A percentile compares a stretch with the other conserved stretches of the same genome.
These are phyloP conservation scores for Pseudocercospora cruenta DNA, from an alignment of 2,329 filamentous ascomycete genomes.

Conservation along the genomic window DNA sequence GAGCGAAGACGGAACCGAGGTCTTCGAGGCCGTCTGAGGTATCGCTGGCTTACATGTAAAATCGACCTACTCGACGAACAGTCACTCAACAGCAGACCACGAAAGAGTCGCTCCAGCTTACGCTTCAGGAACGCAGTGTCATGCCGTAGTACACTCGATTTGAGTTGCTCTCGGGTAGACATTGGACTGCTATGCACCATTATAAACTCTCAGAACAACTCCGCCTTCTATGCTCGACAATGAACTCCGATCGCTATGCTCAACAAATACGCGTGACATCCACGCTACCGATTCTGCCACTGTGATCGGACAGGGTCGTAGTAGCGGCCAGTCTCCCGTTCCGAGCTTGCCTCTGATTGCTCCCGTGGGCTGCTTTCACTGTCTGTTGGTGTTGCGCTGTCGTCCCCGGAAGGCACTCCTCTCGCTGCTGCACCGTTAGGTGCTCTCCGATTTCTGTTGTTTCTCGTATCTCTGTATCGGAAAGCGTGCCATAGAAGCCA, in stretches of 20 bases:
- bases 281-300: neutral
- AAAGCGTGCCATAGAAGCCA: conserved; percentile 57
- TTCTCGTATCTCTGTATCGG: conserved; percentile 41
- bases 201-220: neutral
- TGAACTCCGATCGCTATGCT: neutral
- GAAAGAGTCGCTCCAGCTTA: neutral
- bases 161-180: neutral
- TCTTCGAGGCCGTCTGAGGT: neutral
- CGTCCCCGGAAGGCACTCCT: conserved; percentile 14
- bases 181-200: neutral
- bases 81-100: no score
- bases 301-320: conserved; percentile 18
- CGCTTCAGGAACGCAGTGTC: no score
- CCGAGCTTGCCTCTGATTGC: neutral
- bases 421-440: neutral
- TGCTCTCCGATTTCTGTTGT: conserved; percentile 19
- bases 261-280: neutral
- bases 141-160: neutral
- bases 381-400: conserved; percentile 10
- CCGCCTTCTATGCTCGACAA: neutral
- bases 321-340: neutral
- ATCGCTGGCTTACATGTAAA: neutral
- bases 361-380: conserved; percentile 4
- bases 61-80: neutral
- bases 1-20: neutral